Base-by-base conservation (phyloP, 2,329 filamentous ascomycete species). In the Trichoderma guizhouense region DNA sequence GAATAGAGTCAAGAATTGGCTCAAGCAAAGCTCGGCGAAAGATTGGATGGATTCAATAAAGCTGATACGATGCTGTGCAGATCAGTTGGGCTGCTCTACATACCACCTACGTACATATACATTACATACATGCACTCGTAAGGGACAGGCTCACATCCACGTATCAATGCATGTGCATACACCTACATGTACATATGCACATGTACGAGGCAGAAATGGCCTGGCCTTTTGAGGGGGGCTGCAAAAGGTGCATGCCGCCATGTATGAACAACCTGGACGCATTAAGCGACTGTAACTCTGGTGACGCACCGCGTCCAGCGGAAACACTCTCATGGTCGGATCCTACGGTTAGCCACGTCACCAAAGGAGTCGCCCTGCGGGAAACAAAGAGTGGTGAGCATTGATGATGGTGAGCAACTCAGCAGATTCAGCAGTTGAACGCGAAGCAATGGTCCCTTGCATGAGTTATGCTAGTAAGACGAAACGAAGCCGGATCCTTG, bases 231-330 rank as follows among this genome's bases (percentile, higher is more conserved):
- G 34, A 36, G 34, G 28, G 43, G 11, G 32, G 30, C 51, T 30
- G 51, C 53, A 67, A 30, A 30, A 32, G 34, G 18, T 32, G 55
- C 26, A n/a, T 30, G 55, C 26, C 55, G 47, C 28, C 55, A 30
- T 30, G 55, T 57, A 47, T 68, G 47, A 26, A 67, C 64, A 34
- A 30, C 32, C 26, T 34, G 55, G 43, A 69, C 24, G 26, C 53
- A 30, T 61, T 69, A 69, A 61, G 66, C 66, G 66, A 69, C 66
- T 69, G 55, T 39, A 21, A 69, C 66, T 69, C 66, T 61, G 30
- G 18, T 61, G 66, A 69, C 66, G 66, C 32, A 51, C 9, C 28
- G 18, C 66, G 4, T 51, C 28, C 39, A 43, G 15, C 39, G 39
- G 39, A 43, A 43, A n/a, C 39, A 32, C 51, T 34, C 43, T 14